Base-by-base conservation (phyloP, 2,329 filamentous ascomycete species). In the Pseudogymnoascus sp. region DNA sequence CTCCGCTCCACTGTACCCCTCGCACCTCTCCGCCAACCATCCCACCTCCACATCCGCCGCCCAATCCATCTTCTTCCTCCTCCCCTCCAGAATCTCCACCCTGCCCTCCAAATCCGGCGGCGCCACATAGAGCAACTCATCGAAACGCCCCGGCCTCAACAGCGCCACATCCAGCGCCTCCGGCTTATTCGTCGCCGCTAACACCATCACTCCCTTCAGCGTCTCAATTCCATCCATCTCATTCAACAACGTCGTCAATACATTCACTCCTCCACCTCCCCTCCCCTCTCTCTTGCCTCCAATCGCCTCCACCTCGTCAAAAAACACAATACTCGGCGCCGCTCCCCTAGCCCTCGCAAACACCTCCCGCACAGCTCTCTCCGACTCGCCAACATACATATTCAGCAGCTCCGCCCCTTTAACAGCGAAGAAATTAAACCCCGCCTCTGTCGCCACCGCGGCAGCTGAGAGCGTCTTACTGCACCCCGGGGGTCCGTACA, bases 361-460 rank as follows among this genome's bases (percentile, higher is more conserved):
- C 1, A 97, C 85, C 63, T 91, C 89, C 38, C 93, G 86, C 44
- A 97, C 83, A 6, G 89, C 87, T 10, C 91, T 86, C 76, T 97
- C 93, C 1, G 92, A 93, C 74, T 97, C 93, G 65, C 93, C 93
- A 16, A 97, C 93, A 75, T 97, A 97, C 90, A 96, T 96, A 76
- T 92, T 96, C 65, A 96, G 86, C 11, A 97, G 83, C 75, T 97
- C 93, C 37, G 91, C 91, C 26, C 92, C 93, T 76, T 97, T 96
- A 68, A 97, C 90, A 7, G 92, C 89, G 72, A 97, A 87, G 79
- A 97, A 97, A 74, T 97, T 97, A 76, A 96, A 87, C 3, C 89
- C 89, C 31, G 90, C 91, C 74, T 96, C 92, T 6, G 91, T 96
- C 14, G 93, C 93, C 69, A 96, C 85, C 29, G 93, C 93, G 73